A percentile compares a stretch with the other conserved stretches of the same genome.
These are phyloP conservation scores for Tulasnella sp. DNA, from an alignment of 768 basidiomycete species.

Conservation along the genomic window DNA sequence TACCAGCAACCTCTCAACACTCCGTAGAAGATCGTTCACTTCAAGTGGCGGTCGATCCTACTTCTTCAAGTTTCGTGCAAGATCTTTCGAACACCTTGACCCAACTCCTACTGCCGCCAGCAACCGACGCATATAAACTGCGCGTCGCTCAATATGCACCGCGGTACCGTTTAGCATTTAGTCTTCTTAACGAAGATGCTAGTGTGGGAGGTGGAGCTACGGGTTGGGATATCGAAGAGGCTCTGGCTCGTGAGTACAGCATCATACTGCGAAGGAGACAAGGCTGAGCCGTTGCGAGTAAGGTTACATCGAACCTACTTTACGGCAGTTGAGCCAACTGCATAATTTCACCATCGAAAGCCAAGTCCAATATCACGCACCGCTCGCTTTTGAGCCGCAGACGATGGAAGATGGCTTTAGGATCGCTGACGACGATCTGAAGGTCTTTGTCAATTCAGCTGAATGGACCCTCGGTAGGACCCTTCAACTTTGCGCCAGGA, in stretches of 20 bases:
- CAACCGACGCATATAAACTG: slow-evolving; percentile 45
- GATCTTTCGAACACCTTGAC: slow-evolving; percentile 32
- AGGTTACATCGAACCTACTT: slow-evolving; percentile 70
- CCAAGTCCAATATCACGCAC: slow-evolving; percentile 89
- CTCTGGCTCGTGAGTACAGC: slow-evolving; percentile 55
- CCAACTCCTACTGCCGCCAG: slow-evolving; percentile 42
- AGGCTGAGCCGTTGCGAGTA: not conserved
- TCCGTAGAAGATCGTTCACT: not conserved
- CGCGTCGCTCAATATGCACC: slow-evolving; percentile 70
- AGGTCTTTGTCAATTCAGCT: slow-evolving; percentile 92
- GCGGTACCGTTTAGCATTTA: slow-evolving; percentile 84
- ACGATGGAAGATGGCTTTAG: slow-evolving; percentile 40
- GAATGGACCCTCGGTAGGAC: slow-evolving; percentile 86
- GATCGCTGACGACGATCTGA: slow-evolving; percentile 75
- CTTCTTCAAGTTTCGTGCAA: not conserved
- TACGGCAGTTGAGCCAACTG: slow-evolving; percentile 55
- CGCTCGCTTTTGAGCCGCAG: slow-evolving; percentile 70
- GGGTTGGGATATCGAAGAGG: slow-evolving; percentile 69
- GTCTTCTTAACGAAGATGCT: slow-evolving; percentile 86
- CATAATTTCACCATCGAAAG: slow-evolving; percentile 95
- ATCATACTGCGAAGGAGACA: not conserved
- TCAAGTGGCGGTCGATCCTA: not conserved
- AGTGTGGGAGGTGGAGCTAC: slow-evolving; percentile 54
- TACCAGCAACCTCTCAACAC: not conserved
- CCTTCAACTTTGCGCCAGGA: not conserved